These are phyloP conservation scores for Mycena galericulata DNA, from an alignment of 768 basidiomycete species.

Conservation along the genomic window DNA sequence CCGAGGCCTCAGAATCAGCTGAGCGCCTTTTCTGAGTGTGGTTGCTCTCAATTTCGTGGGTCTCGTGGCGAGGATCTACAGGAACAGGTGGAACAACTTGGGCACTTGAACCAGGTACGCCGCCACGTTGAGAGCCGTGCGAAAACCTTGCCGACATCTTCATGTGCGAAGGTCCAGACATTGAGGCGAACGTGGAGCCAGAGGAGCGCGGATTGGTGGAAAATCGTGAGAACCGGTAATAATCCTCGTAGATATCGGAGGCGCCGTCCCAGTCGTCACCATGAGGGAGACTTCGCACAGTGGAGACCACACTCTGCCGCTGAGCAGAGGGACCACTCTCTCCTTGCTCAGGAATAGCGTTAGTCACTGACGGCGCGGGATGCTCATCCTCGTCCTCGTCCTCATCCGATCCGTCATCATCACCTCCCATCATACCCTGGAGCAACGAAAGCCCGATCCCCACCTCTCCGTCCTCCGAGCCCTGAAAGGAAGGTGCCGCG, in stretches of 20 bases:
- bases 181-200: slow-evolving; percentile 29
- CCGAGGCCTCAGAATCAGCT: slow-evolving; percentile 48
- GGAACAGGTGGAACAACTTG: slow-evolving; percentile 30
- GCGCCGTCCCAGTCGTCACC: slow-evolving; percentile 73
- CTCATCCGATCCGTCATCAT: slow-evolving; percentile 30
- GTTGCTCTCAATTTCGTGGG: slow-evolving; percentile 1
- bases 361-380: neutral
- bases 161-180: slow-evolving; percentile 6
- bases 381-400: slow-evolving; percentile 26
- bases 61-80: slow-evolving; percentile 18
- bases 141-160: slow-evolving; percentile 50
- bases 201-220: slow-evolving; percentile 57
- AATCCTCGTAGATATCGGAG: slow-evolving; percentile 78
- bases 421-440: slow-evolving; percentile 58
- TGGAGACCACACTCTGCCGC: slow-evolving; percentile 17
- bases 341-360: slow-evolving; percentile 25
- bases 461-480: slow-evolving; percentile 62
- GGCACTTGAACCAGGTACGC: neutral
- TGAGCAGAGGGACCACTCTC: neutral
- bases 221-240: slow-evolving; percentile 78
- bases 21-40: slow-evolving; percentile 37
- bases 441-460: slow-evolving; percentile 80
- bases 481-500: slow-evolving; percentile 34
- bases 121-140: slow-evolving; percentile 38
- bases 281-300: slow-evolving; percentile 1